These are phyloP conservation scores for Penicillium sp. DNA, from an alignment of 2,329 filamentous ascomycete genomes.

Conservation along the genomic window DNA sequence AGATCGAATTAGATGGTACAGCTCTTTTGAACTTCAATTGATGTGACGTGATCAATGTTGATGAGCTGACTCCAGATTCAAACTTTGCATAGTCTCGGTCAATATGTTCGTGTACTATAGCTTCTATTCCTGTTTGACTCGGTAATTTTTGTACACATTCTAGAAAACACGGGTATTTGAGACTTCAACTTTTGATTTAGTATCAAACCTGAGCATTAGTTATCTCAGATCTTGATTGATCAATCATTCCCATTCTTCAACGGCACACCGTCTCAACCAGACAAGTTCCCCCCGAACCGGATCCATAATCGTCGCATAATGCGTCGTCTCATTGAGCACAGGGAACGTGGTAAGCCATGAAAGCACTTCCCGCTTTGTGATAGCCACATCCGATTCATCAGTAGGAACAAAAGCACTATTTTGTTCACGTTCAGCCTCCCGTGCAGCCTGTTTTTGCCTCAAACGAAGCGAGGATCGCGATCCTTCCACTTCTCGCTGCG, in stretches of 20 bases:
- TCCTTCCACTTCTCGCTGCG: conserved; percentile 2
- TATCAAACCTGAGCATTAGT: neutral
- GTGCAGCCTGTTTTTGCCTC: conserved; percentile 7
- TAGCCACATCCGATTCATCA: conserved; percentile 18
- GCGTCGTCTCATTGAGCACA: conserved; percentile 53
- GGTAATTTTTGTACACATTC: too few species aligned
- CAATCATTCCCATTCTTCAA: conserved; percentile 6
- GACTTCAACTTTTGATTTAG: neutral
- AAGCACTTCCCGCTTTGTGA: conserved; percentile 35
- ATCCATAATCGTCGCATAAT: conserved; percentile 56
- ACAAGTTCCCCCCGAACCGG: conserved; percentile 44
- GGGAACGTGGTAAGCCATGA: conserved; percentile 50
- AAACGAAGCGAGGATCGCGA: conserved; percentile 13
- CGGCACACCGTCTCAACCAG: conserved; percentile 38
- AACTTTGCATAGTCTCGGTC: too few species aligned
- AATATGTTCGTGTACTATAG: neutral
- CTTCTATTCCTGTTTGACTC: neutral
- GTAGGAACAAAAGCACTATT: neutral
- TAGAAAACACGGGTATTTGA: too few species aligned
- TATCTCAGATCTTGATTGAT: neutral
- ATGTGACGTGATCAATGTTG: conserved; percentile 1
- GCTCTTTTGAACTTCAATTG: conserved; percentile 1
- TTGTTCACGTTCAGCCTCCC: neutral
- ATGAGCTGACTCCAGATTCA: too few species aligned
- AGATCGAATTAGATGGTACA: too few species aligned